Percentiles rank a stretch among this genome's conserved stretches.
These are phyloP conservation scores for Adansonia rubrostipa DNA, from an alignment of 441 rosid species.

Conservation along the genomic window DNA sequence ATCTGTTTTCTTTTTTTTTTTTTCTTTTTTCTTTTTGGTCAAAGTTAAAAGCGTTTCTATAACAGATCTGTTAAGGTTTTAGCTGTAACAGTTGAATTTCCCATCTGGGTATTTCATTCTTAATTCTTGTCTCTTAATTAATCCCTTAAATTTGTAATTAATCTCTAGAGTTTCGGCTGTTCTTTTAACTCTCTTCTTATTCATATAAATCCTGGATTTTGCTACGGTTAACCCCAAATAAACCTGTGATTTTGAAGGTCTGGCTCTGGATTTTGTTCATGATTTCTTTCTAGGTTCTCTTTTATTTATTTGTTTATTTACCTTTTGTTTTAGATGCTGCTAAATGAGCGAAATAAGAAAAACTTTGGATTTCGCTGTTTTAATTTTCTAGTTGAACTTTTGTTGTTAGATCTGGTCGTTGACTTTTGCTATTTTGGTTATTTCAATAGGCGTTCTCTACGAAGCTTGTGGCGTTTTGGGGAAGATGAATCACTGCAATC, in stretches of 20 bases:
- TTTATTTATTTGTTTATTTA: not conserved
- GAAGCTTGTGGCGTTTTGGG: constrained; percentile 20
- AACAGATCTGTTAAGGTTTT: constrained; percentile 28
- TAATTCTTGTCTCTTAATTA: not conserved
- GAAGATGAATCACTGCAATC: constrained; percentile 70
- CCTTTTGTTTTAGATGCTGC: constrained; percentile 22
- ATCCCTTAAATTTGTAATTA: not conserved
- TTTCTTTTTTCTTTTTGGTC: not conserved
- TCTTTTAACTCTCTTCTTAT: not conserved
- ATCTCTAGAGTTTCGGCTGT: not conserved
- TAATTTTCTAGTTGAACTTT: not conserved
- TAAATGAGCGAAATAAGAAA: not conserved
- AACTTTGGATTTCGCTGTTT: not conserved
- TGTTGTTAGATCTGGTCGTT: constrained; percentile 12
- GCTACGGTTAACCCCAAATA: not conserved
- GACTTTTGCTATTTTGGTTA: not conserved
- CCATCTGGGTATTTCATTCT: not conserved
- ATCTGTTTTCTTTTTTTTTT: constrained; percentile 2
- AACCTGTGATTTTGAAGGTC: not conserved
- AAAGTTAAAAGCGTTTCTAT: constrained; percentile 4
- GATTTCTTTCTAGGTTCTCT: not conserved
- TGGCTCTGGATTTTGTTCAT: not conserved
- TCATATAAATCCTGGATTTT: not conserved
- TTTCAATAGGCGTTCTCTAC: constrained; percentile 46
- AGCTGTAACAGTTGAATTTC: not conserved